These are phyloP conservation scores for Ocimum tenuiflorum DNA, from an alignment of 257 asterid species.

Conservation along the genomic window DNA sequence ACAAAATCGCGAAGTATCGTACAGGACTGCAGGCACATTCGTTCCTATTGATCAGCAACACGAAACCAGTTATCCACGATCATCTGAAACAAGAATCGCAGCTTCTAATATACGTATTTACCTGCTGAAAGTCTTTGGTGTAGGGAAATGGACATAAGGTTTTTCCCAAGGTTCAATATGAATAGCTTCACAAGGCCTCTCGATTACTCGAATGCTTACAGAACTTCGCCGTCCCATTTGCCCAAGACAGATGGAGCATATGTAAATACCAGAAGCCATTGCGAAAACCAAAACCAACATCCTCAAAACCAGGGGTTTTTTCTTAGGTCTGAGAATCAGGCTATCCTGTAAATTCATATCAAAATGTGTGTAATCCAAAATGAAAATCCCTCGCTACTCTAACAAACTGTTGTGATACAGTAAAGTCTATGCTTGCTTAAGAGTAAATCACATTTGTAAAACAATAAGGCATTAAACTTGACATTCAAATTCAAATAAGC, in stretches of 20 bases:
- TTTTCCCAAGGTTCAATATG: constrained; percentile 56
- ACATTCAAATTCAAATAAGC: background rate
- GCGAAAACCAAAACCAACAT: constrained; percentile 65
- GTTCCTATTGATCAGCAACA: constrained; percentile 42
- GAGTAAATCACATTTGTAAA: background rate
- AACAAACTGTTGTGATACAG: background rate
- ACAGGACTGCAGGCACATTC: constrained; percentile 95
- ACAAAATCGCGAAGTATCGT: constrained; percentile 74
- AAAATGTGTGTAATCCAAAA: background rate
- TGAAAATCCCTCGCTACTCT: constrained; percentile 3
- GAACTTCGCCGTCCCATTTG: constrained; percentile 42
- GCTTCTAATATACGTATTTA: constrained; percentile 16
- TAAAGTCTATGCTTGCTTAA: constrained; percentile 5
- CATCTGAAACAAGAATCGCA: background rate
- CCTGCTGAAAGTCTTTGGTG: constrained; percentile 80
- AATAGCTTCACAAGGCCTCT: constrained; percentile 47
- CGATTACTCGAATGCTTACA: constrained; percentile 34
- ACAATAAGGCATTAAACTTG: constrained; percentile 5
- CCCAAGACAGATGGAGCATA: constrained; percentile 66
- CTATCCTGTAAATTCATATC: constrained; percentile 51
- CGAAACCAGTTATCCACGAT: background rate
- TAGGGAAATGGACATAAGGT: constrained; percentile 70
- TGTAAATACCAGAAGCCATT: constrained; percentile 74
- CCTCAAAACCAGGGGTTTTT: constrained; percentile 56
- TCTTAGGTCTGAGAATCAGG: constrained; percentile 49